A percentile compares a stretch with the other conserved stretches of the same genome.
Conservation (phyloP, 2,329 filamentous ascomycete genomes). For the Lachnellula arida region DNA sequence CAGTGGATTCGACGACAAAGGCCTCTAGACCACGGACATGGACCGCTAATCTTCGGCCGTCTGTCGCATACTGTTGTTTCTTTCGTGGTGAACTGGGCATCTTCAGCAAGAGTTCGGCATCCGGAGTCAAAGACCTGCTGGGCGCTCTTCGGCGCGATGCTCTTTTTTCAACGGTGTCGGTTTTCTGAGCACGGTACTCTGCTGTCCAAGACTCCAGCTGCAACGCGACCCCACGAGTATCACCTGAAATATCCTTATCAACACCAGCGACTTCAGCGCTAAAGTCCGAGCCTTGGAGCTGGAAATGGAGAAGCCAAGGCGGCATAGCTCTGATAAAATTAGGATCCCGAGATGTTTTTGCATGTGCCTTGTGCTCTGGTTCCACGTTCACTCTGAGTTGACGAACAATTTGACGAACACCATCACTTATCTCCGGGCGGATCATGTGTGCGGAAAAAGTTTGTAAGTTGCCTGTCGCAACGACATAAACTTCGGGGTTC, state of each 20-base stretch:
- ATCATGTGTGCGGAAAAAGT: constrained; percentile 88
- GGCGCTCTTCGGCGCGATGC: constrained; percentile 64
- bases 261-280: constrained; percentile 87
- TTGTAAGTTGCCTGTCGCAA: constrained; percentile 73
- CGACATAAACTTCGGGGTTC: constrained; percentile 78
- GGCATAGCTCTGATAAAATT: constrained; percentile 78
- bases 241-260: constrained; percentile 75
- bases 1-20: constrained; percentile 82
- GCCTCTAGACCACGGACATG: constrained; percentile 82
- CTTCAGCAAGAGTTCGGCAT: constrained; percentile 56
- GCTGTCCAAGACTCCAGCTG: constrained; percentile 84
- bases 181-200: constrained; percentile 80
- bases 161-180: constrained; percentile 57
- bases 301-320: constrained; percentile 76
- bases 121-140: constrained; percentile 64
- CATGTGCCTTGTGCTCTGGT: constrained; percentile 51
- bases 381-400: constrained; percentile 71
- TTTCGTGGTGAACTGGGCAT: constrained; percentile 47
- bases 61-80: constrained; percentile 52
- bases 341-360: constrained; percentile 47
- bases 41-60: constrained; percentile 77
- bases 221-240: constrained; percentile 76
- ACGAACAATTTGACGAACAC: constrained; percentile 82
- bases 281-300: constrained; percentile 83
- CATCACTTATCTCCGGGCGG: constrained; percentile 86